phyloP scores from a whole-genome alignment of 306 rosid genomes.

The Alnus glutinosa region DNA sequence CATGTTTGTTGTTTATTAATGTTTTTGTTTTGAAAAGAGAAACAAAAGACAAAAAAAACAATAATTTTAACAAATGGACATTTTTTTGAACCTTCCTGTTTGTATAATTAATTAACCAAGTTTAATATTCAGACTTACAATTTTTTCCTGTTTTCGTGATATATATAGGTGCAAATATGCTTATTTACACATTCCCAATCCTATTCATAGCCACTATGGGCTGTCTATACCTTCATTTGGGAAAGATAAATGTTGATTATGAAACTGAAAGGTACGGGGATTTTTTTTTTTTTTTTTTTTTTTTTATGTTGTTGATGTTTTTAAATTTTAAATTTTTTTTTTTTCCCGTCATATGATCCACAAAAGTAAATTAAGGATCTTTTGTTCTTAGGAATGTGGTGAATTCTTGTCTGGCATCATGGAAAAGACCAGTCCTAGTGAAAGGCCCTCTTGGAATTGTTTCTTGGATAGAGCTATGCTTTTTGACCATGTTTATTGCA shows the following conservation, averaged over 20 bases:
- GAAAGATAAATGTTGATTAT: constrained; percentile 20
- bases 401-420: constrained; percentile 25
- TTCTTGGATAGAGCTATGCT: constrained; percentile 43
- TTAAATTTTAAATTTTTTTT: no score
- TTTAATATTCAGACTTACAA: background rate
- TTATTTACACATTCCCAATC: constrained; percentile 49
- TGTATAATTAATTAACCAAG: no score
- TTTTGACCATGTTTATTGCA: constrained; percentile 42
- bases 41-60: no score
- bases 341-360: background rate
- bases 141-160: background rate
- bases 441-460: constrained; percentile 57
- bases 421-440: constrained; percentile 49
- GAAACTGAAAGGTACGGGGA: constrained; percentile 29
- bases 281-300: no score
- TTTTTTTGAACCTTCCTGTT: no score
- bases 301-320: constrained; percentile 4
- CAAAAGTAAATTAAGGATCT: constrained; percentile 13
- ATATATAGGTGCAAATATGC: constrained; percentile 42
- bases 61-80: no score
- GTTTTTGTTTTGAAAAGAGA: no score
- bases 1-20: no score
- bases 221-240: constrained; percentile 43
- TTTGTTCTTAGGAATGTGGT: constrained; percentile 29
- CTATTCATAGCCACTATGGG: constrained; percentile 44